Conservation (phyloP, 805 yeast genomes). For the Wickerhamiella slavikovae region DNA sequence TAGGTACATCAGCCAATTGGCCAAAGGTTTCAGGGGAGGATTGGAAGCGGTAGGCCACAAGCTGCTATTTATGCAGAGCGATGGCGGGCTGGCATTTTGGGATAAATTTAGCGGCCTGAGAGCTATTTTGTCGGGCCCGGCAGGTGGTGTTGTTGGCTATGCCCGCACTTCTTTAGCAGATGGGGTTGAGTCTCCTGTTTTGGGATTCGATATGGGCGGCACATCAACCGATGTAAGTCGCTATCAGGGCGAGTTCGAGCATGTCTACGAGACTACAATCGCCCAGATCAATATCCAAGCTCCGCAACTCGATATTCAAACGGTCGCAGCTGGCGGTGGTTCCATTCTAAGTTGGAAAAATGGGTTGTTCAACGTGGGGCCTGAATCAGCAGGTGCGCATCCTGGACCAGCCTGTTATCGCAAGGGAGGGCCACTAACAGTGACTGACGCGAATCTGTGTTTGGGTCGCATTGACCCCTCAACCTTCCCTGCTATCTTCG, state of each 20-base stretch:
- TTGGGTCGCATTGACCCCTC: slow-evolving; percentile 56
- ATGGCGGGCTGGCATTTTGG: slow-evolving; percentile 85
- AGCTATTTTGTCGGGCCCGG: slow-evolving; percentile 89
- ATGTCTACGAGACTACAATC: slow-evolving; percentile 63
- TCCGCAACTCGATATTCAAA: slow-evolving; percentile 64
- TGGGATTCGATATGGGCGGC: slow-evolving; percentile 85
- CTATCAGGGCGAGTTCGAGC: slow-evolving; percentile 48
- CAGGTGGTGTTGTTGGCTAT: slow-evolving; percentile 93
- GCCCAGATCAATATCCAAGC: slow-evolving; percentile 72
- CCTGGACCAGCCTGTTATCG: slow-evolving; percentile 83
- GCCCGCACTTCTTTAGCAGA: slow-evolving; percentile 51
- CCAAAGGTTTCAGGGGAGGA: slow-evolving; percentile 37
- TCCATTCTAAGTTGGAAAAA: slow-evolving; percentile 45
- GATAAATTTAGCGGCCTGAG: slow-evolving; percentile 64
- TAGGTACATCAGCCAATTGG: slow-evolving; percentile 39
- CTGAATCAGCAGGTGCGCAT: slow-evolving; percentile 70
- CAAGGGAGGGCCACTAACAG: slow-evolving; percentile 66
- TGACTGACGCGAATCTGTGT: slow-evolving; percentile 66
- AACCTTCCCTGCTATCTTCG: slow-evolving; percentile 63
- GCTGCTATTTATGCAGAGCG: slow-evolving; percentile 71
- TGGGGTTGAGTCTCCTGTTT: slow-evolving; percentile 37
- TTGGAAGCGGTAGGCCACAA: slow-evolving; percentile 20
- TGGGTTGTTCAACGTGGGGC: slow-evolving; percentile 65
- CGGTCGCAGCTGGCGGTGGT: slow-evolving; percentile 79
- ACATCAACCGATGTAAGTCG: slow-evolving; percentile 75